Conservation (phyloP, 2,329 filamentous ascomycete genomes). For the Ascochyta rabiei region DNA sequence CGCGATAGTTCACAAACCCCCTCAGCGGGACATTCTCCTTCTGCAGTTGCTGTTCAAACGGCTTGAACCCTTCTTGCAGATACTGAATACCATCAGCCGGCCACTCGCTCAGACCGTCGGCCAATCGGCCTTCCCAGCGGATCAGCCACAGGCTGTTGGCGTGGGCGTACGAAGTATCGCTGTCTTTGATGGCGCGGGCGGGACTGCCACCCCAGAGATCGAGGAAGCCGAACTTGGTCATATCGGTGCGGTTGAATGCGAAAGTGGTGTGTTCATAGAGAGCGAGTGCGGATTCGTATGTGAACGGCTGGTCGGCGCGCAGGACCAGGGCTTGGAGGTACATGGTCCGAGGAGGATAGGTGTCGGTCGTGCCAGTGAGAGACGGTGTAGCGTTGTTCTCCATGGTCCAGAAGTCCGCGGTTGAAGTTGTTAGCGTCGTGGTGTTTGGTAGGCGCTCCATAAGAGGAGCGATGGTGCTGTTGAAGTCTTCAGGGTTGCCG, state of each 20-base stretch:
- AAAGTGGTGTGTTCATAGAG: slow-evolving; percentile 17
- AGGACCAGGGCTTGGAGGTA: slow-evolving; percentile 24
- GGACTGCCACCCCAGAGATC: slow-evolving; percentile 22
- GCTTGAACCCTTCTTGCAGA: slow-evolving; percentile 19
- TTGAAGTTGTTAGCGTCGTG: slow-evolving; percentile 13
- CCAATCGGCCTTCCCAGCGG: slow-evolving; percentile 18
- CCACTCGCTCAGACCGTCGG: slow-evolving; percentile 9
- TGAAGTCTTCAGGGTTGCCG: slow-evolving; percentile 22
- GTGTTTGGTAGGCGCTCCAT: slow-evolving; percentile 20
- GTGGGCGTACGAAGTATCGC: slow-evolving; percentile 12
- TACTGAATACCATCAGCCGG: slow-evolving; percentile 20
- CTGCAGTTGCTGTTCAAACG: slow-evolving; percentile 21
- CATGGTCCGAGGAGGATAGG: slow-evolving; percentile 20
- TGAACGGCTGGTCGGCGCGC: slow-evolving; percentile 19
- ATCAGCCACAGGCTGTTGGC: slow-evolving; percentile 22
- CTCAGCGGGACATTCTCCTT: slow-evolving; percentile 14
- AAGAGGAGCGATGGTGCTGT: slow-evolving; percentile 17
- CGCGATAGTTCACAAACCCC: slow-evolving; percentile 26
- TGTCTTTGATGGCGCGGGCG: slow-evolving; percentile 12
- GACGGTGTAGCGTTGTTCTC: slow-evolving; percentile 15
- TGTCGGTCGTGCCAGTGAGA: slow-evolving; percentile 17
- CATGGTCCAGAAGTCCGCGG: slow-evolving; percentile 22
- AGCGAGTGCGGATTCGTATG: slow-evolving; percentile 16
- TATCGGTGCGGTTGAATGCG: slow-evolving; percentile 22
- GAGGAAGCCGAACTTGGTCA: slow-evolving; percentile 21